Evolutionary conservation across 768 basidiomycete species (phyloP).

Genomic region (Suillus sp.): DNA sequence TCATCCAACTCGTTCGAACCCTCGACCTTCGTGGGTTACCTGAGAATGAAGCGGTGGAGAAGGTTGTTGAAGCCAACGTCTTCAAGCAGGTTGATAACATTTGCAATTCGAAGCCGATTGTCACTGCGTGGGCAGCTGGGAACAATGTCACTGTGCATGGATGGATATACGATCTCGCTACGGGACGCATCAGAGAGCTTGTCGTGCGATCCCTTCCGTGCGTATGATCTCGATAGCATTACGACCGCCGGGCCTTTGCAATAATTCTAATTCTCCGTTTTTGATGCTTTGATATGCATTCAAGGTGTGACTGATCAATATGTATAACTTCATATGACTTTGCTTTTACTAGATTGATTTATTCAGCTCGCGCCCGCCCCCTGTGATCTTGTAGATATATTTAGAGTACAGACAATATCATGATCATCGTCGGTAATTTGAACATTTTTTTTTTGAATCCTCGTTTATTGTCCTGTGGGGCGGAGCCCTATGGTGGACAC

Average conservation of each 20-base stretch:
- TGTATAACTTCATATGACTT: no score
- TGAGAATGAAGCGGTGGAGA: constrained; percentile 40
- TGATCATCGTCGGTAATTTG: no score
- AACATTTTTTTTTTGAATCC: no score
- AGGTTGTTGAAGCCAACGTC: constrained; percentile 63
- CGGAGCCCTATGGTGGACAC: no score
- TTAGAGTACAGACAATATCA: no score
- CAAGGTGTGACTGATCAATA: no score
- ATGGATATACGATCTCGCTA: constrained; percentile 70
- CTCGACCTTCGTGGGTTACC: constrained; percentile 45
- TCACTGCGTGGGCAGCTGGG: constrained; percentile 43
- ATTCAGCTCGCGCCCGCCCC: background rate
- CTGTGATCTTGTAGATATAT: no score
- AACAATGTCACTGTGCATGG: constrained; percentile 64
- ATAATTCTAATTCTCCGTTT: background rate
- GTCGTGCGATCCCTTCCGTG: background rate
- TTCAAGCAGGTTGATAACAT: constrained; percentile 55
- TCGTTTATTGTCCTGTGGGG: no score
- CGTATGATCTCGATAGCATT: background rate
- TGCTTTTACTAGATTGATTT: background rate
- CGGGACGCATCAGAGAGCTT: constrained; percentile 63
- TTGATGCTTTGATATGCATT: background rate
- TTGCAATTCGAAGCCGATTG: constrained; percentile 46
- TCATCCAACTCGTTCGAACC: constrained; percentile 49
- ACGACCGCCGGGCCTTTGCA: background rate